Conservation (phyloP, 2,329 filamentous ascomycete genomes). For the Fusarium anguioides region DNA sequence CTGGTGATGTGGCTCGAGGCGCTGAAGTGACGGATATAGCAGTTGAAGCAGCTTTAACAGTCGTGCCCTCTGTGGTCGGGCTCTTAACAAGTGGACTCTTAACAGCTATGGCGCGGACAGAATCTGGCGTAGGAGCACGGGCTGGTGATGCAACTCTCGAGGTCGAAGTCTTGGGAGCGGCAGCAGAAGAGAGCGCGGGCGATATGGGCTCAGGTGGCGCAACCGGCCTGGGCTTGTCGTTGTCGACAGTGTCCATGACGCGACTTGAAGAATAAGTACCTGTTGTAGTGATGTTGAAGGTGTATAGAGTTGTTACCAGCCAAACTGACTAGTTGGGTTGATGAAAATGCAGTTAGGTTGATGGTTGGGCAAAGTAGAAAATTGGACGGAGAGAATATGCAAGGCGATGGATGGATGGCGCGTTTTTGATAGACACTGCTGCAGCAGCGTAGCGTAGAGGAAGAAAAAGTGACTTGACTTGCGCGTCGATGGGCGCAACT, state of each 20-base stretch:
- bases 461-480: slow-evolving; percentile 8
- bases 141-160: slow-evolving; percentile 36
- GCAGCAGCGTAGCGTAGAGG: slow-evolving; percentile 14
- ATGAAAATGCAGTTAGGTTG: background rate
- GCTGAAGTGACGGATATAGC: slow-evolving; percentile 13
- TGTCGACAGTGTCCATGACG: slow-evolving; percentile 43
- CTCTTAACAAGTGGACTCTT: slow-evolving; percentile 31
- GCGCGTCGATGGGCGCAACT: slow-evolving; percentile 36
- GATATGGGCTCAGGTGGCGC: slow-evolving; percentile 45
- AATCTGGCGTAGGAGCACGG: slow-evolving; percentile 39
- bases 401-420: slow-evolving; percentile 13
- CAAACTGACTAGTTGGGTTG: background rate
- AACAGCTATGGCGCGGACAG: slow-evolving; percentile 31
- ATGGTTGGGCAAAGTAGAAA: background rate
- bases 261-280: slow-evolving; percentile 18
- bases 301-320: slow-evolving; percentile 12
- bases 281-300: slow-evolving; percentile 9
- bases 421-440: slow-evolving; percentile 15
- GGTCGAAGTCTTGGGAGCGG: slow-evolving; percentile 34
- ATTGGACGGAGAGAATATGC: background rate
- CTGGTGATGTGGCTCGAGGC: slow-evolving; percentile 14
- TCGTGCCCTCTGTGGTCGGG: slow-evolving; percentile 19
- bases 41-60: slow-evolving; percentile 12
- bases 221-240: slow-evolving; percentile 43
- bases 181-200: slow-evolving; percentile 41